Base-by-base conservation (phyloP, 768 basidiomycete genomes). In the Boletus reticuloceps region DNA sequence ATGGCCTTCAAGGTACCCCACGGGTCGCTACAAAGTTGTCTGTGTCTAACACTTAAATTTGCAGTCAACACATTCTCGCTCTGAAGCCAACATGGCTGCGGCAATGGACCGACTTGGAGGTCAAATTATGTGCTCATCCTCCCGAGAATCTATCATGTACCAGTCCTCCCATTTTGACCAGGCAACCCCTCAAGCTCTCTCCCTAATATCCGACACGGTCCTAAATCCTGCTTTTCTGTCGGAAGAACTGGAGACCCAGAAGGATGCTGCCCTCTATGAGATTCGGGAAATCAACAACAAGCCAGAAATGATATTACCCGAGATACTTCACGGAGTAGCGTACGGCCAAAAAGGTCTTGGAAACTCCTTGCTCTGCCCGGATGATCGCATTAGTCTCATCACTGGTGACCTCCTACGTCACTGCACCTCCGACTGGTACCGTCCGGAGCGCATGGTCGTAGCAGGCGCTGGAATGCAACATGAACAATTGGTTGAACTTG, bases 101-200 rank as follows among this genome's bases (percentile, higher is more conserved):
- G 87, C 88, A 38, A 88, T 96, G 64, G 86, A 93, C 68, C 79
- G 80, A 4, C 79, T 96, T 34, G 95, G 96, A 39, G 93, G 94
- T 16, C 93, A 96, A 74, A 94, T 98, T 55, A 79, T 89, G 72
- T 94, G 90, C 66, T 87, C 93, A 17, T 91, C 93, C 17, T 88
- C 93, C 3, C 81, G 97, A 44, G 97, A 99, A 70, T 83, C 92
- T 20, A 94, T 98, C 67, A 92, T 97, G 89, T 99, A 98, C 69
- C 97, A 98, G 73, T 96, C 96, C 12, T 92, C 94, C 38, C 89
- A 96, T 69, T 95, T 94, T 66, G 85, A 93, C 61, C 77, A 84
- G 57, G 85, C 84, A 39, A 91, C 94, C 3, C 84, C 90, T 1
- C 78, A 85, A 8, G 93, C 94, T 12, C 69, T 99, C 47, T 88